Percentiles rank a stretch among this genome's conserved stretches.
Evolutionary conservation across 345 rosid genomes (phyloP).

Genomic region (Eutrema japonicum): DNA sequence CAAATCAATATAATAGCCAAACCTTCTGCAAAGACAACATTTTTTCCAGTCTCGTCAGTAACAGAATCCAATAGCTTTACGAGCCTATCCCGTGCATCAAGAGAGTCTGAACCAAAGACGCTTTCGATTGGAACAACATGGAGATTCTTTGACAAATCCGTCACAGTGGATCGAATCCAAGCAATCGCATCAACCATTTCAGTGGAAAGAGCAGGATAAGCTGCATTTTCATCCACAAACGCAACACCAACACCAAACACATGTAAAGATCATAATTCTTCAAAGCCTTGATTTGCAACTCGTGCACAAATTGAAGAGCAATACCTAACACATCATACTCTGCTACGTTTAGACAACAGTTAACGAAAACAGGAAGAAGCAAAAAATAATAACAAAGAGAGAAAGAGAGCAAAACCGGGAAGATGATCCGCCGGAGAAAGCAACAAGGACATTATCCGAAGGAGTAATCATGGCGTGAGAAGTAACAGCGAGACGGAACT

Average conservation of each 20-base stretch:
- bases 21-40: constrained; percentile 86
- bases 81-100: constrained; percentile 56
- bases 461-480: constrained; percentile 90
- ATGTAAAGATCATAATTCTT: constrained; percentile 76
- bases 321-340: constrained; percentile 54
- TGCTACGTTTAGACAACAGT: constrained; percentile 14
- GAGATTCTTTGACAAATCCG: constrained; percentile 57
- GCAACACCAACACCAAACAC: constrained; percentile 94
- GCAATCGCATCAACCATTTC: constrained; percentile 46
- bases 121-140: constrained; percentile 66
- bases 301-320: constrained; percentile 82
- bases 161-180: constrained; percentile 56
- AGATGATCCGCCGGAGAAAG: constrained; percentile 91
- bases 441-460: constrained; percentile 84
- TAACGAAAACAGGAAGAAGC: background rate
- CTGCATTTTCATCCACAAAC: constrained; percentile 68
- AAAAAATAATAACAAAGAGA: background rate
- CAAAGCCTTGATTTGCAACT: constrained; percentile 76
- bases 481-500: constrained; percentile 83
- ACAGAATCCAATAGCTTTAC: constrained; percentile 57
- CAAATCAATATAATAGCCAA: constrained; percentile 15
- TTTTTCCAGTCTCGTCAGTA: constrained; percentile 68
- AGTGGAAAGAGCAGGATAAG: constrained; percentile 40
- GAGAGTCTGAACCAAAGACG: constrained; percentile 50
- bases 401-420: constrained; percentile 59